These are phyloP conservation scores for Termitomyces sp. DNA, from an alignment of 768 basidiomycete species.

Conservation along the genomic window DNA sequence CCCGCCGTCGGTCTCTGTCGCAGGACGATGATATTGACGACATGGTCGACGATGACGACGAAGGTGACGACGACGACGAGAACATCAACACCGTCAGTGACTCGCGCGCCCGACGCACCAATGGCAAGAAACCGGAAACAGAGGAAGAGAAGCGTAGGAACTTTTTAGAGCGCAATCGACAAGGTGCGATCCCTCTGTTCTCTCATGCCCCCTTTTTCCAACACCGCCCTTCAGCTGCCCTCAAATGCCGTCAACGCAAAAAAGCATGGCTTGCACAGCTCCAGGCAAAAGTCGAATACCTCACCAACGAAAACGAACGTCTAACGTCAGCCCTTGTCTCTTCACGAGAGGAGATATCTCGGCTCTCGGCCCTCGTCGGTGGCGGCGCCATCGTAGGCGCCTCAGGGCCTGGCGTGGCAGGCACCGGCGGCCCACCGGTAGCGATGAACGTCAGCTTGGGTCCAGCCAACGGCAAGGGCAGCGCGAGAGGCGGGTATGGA, in stretches of 20 bases:
- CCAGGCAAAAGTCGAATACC: constrained; percentile 89
- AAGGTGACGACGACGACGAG: constrained; percentile 8
- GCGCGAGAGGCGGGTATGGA: constrained; percentile 1
- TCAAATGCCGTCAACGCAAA: constrained; percentile 98
- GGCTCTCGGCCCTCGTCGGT: constrained; percentile 69
- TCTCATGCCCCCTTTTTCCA: not conserved
- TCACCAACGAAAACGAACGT: constrained; percentile 92
- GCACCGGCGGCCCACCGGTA: constrained; percentile 3
- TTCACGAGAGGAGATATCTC: constrained; percentile 87
- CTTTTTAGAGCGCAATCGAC: constrained; percentile 94
- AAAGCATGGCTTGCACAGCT: constrained; percentile 95
- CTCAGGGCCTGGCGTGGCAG: constrained; percentile 21
- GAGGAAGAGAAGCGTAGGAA: constrained; percentile 98
- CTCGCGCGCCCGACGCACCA: constrained; percentile 11
- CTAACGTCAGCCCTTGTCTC: constrained; percentile 81
- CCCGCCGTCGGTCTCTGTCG: constrained; percentile 25
- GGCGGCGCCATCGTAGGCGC: constrained; percentile 48
- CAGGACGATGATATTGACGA: constrained; percentile 28
- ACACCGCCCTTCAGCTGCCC: constrained; percentile 59
- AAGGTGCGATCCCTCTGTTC: constrained; percentile 54
- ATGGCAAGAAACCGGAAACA: constrained; percentile 79
- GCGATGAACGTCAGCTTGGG: constrained; percentile 1
- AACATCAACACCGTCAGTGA: not conserved
- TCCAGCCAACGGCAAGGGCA: constrained; percentile 1
- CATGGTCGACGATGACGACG: constrained; percentile 26